Evolutionary conservation across 345 rosid genomes (phyloP).

Genomic region (Corymbia maculata): DNA sequence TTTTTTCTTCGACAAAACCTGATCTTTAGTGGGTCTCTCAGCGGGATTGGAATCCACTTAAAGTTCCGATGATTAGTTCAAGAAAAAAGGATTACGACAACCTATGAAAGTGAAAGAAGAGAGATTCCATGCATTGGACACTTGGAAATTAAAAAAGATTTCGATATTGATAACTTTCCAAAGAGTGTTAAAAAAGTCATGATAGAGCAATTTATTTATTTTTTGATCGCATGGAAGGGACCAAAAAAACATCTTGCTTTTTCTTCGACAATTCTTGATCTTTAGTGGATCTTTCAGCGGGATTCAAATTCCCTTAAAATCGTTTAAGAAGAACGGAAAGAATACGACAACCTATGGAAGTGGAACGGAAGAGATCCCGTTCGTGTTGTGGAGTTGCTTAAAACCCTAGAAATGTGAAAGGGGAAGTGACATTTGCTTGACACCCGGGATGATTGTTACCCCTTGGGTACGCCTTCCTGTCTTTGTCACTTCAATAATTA

Average conservation of each 20-base stretch:
- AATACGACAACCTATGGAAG: not conserved
- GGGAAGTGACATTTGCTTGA: not conserved
- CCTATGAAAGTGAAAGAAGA: not conserved
- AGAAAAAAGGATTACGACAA: not conserved
- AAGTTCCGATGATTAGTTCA: not conserved
- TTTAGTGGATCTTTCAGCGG: not conserved
- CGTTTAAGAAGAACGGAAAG: not conserved
- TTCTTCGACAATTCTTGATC: not conserved
- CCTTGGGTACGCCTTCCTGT: not conserved
- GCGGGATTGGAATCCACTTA: too few relatives aligned
- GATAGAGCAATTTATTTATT: not conserved
- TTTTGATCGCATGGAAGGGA: not conserved
- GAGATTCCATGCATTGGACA: not conserved
- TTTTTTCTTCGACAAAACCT: not conserved
- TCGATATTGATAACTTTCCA: not conserved
- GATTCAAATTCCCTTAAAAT: not conserved
- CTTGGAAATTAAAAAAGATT: not conserved
- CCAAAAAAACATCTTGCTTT: not conserved
- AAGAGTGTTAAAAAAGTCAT: not conserved
- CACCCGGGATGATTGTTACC: not conserved
- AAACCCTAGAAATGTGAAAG: not conserved
- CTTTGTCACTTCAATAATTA: not conserved
- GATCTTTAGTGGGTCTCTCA: not conserved
- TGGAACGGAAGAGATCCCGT: too few relatives aligned
- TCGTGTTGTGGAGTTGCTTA: too few relatives aligned